Evolutionary conservation across 345 rosid genomes (phyloP).

Genomic region (Nephelium lappaceum): DNA sequence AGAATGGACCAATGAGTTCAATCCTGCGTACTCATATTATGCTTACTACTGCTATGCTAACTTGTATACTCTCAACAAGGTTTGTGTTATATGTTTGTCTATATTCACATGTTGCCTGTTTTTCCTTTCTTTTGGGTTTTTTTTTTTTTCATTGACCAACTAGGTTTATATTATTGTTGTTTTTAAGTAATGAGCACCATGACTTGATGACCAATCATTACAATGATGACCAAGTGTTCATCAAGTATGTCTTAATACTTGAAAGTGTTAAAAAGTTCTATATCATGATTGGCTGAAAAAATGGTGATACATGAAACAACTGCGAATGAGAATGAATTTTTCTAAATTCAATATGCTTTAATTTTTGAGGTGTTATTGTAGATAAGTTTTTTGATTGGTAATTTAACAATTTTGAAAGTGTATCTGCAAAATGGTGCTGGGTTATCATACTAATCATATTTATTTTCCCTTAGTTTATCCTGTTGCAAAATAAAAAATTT

Average conservation of each 20-base stretch:
- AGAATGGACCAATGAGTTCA: slow-evolving; percentile 60
- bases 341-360: neutral
- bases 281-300: neutral
- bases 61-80: slow-evolving; percentile 56
- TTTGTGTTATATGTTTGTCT: slow-evolving; percentile 12
- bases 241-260: neutral
- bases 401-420: neutral
- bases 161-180: neutral
- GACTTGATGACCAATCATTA: neutral
- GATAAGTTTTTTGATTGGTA: neutral
- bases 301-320: neutral
- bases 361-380: neutral
- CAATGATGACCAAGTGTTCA: neutral
- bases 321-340: neutral
- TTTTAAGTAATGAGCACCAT: neutral
- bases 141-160: slow-evolving; percentile 6
- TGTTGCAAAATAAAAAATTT: neutral
- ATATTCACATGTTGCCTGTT: too few species aligned
- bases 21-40: slow-evolving; percentile 62
- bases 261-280: neutral
- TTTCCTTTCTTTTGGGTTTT: neutral
- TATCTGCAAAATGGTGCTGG: neutral
- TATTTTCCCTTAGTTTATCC: neutral
- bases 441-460: neutral
- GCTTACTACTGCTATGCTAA: slow-evolving; percentile 63